Base-by-base conservation (phyloP, 495 filamentous ascomycete species). In the Sabuloglossum arenarium region DNA sequence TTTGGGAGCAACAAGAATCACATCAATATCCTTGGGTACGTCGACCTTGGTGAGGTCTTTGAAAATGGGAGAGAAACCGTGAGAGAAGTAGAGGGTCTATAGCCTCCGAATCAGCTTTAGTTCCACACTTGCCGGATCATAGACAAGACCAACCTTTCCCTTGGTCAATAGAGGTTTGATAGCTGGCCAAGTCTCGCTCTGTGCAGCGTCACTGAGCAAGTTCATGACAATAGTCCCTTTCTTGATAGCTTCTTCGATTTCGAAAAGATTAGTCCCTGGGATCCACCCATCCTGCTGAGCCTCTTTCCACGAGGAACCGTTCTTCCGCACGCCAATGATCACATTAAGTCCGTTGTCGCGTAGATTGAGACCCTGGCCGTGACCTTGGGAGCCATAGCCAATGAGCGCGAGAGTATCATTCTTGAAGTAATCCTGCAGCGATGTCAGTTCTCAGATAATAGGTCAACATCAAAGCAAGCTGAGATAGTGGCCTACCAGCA, bases 1-100 rank as follows among this genome's bases (percentile, higher is more conserved):
- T 79, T 98, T 98, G 69, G 91, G 91, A 61, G 91, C 91, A 65
- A 93, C 87, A 68, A 98, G 91, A 75, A 98, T 98, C 67, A 98
- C 93, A 72, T 97, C 91, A 63, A 98, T 85, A 72, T 95, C 85
- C 55, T 68, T 77, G 69, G 91, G 91, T 60, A 95, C 85, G 53
- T 98, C 90, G 69, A 98, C 91, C 74, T 95, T 94, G 80, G 91
- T 98, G 64, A 91, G 80, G 70, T 94, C 84, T 76, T 95, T 95
- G 86, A 98, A 98, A 71, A 98, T 89, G 66, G 91, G 91, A 59
- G 91, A 98, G 85, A 98, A 98, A 69, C 91, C 91, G 79, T 98
- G 91, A 55, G 91, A 96, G 82, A 98, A 98, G 82, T 98, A 98
- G 65, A 98, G 84, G 49, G 91, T 98, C 88, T 86, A 56, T 56